phyloP scores from a whole-genome alignment of 768 basidiomycete species.

The Coprinopsis sp. region DNA sequence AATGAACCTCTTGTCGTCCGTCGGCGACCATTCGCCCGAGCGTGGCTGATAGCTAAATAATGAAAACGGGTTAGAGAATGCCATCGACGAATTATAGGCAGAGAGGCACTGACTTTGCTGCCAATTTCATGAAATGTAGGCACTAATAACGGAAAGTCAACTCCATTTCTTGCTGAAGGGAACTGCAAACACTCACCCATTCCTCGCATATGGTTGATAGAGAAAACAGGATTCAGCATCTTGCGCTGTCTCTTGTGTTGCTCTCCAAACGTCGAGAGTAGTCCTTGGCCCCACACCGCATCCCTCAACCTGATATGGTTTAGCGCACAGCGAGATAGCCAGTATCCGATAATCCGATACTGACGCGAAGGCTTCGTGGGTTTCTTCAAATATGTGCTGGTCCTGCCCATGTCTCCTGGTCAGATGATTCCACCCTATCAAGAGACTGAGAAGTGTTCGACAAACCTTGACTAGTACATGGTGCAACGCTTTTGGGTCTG shows the following conservation, averaged over 20 bases:
- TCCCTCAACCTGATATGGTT: constrained; percentile 11
- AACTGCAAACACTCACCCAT: constrained; percentile 23
- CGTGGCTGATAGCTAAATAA: no score
- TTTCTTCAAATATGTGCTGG: no score
- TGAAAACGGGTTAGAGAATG: no score
- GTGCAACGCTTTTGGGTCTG: no score
- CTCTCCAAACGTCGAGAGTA: constrained; percentile 2
- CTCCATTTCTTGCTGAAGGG: background rate
- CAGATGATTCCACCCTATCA: no score
- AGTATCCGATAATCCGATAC: background rate
- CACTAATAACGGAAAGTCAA: background rate
- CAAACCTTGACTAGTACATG: no score
- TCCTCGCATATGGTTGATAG: constrained; percentile 27
- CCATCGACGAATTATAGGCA: no score
- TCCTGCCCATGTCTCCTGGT: no score
- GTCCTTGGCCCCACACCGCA: constrained; percentile 17
- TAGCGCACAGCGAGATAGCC: no score
- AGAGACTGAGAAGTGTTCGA: background rate
- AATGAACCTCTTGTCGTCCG: constrained; percentile 13
- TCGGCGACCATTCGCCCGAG: no score
- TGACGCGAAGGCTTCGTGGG: constrained; percentile 20
- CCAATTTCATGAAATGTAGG: constrained; percentile 25
- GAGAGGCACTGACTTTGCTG: constrained; percentile 19
- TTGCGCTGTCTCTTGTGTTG: constrained; percentile 25
- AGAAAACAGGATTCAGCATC: constrained; percentile 35